A percentile compares a stretch with the other conserved stretches of the same genome.
These are phyloP conservation scores for Leccinum olivaceopallidum DNA, from an alignment of 768 basidiomycete genomes.

Conservation along the genomic window DNA sequence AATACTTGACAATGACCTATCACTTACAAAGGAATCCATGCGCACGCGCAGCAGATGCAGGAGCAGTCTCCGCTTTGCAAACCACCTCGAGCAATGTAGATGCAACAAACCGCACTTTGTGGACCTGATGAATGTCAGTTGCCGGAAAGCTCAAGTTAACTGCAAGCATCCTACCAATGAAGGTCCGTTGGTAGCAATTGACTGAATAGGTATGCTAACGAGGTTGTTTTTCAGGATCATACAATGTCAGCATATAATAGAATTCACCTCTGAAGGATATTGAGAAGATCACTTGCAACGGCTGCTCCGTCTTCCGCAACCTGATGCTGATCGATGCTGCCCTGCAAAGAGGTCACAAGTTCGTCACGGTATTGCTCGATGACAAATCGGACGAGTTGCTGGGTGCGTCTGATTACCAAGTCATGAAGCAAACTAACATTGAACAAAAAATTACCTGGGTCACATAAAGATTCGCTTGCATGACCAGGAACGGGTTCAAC, in stretches of 20 bases:
- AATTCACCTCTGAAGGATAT: slow-evolving; percentile 75
- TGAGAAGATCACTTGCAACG: slow-evolving; percentile 84
- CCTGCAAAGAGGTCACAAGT: slow-evolving; percentile 67
- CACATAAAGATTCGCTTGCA: slow-evolving; percentile 91
- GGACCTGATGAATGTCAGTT: slow-evolving; percentile 50
- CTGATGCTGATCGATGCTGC: slow-evolving; percentile 60
- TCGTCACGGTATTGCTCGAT: slow-evolving; percentile 93
- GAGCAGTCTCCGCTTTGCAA: slow-evolving; percentile 75
- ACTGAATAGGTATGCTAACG: slow-evolving; percentile 84
- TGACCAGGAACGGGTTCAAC: slow-evolving; percentile 85
- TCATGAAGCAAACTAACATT: not conserved
- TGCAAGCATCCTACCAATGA: slow-evolving; percentile 53
- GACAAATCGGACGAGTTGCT: slow-evolving; percentile 94
- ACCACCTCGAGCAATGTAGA: slow-evolving; percentile 87
- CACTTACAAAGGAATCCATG: slow-evolving; percentile 81
- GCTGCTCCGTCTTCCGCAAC: slow-evolving; percentile 77
- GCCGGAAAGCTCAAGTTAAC: not conserved
- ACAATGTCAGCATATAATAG: not conserved
- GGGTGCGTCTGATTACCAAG: not conserved
- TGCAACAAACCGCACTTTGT: slow-evolving; percentile 92
- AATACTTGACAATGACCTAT: not conserved
- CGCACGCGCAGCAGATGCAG: slow-evolving; percentile 79
- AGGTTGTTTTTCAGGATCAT: not conserved
- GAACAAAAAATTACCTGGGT: slow-evolving; percentile 63
- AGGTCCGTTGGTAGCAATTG: slow-evolving; percentile 86